A percentile compares a stretch with the other conserved stretches of the same genome.
These are phyloP conservation scores for Xanthoceras sorbifolium DNA, from an alignment of 345 rosid species.

Conservation along the genomic window DNA sequence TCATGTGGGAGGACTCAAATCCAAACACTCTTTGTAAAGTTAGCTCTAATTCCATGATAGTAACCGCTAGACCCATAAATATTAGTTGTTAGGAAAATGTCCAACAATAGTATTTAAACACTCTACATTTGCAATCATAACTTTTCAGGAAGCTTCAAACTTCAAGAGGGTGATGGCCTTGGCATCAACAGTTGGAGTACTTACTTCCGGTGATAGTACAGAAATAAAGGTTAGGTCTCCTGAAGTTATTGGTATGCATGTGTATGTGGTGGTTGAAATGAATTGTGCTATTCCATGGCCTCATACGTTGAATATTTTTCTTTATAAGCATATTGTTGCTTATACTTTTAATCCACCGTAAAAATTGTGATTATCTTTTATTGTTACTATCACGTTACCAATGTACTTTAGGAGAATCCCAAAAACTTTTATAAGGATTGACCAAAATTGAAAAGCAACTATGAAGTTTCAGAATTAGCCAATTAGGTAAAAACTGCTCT, in stretches of 20 bases:
- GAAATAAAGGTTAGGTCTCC: conserved; percentile 61
- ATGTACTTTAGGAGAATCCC: conserved; percentile 1
- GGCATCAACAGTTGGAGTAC: conserved; percentile 64
- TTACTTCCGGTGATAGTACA: conserved; percentile 43
- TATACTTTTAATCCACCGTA: not conserved
- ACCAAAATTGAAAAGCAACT: not conserved
- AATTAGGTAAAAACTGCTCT: not conserved
- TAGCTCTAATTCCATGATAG: not conserved
- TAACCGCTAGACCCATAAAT: no score
- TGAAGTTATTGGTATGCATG: conserved; percentile 12
- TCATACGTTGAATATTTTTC: not conserved
- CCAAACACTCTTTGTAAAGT: not conserved
- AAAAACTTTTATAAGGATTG: not conserved
- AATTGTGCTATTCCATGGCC: not conserved
- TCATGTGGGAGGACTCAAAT: not conserved
- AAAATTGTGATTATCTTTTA: not conserved
- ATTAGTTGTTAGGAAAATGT: not conserved
- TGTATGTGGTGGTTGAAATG: conserved; percentile 15
- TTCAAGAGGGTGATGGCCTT: conserved; percentile 62
- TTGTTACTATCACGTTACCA: not conserved
- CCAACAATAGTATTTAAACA: not conserved
- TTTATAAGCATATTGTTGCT: not conserved
- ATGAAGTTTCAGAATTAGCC: not conserved
- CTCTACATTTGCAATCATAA: not conserved
- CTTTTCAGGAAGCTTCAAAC: conserved; percentile 60